Percentiles rank a stretch among this genome's conserved stretches.
These are phyloP conservation scores for Musa schizocarpa DNA, from an alignment of 176 grass and related monocot genomes.

Conservation along the genomic window DNA sequence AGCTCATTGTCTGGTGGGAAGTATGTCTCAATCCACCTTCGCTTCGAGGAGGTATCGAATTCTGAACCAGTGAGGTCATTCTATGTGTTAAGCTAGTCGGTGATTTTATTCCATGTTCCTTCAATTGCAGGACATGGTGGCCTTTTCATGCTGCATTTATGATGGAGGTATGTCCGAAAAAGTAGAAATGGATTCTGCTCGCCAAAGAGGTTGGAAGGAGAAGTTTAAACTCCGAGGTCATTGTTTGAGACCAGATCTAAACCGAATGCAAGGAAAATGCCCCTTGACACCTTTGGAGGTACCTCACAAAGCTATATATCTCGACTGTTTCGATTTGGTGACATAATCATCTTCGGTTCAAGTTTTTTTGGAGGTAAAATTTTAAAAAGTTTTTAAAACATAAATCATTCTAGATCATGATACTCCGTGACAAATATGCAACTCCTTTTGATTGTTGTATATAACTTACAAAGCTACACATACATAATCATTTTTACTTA, in stretches of 20 bases:
- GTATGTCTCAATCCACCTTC: slow-evolving; percentile 15
- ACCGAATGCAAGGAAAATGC: slow-evolving; percentile 17
- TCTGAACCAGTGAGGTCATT: neutral
- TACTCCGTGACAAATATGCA: no score
- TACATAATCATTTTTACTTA: no score
- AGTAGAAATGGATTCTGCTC: slow-evolving; percentile 20
- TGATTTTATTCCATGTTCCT: neutral
- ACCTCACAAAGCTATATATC: no score
- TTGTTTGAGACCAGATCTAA: slow-evolving; percentile 8
- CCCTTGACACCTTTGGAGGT: slow-evolving; percentile 22
- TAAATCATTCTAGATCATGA: no score
- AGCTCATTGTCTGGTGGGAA: slow-evolving; percentile 14
- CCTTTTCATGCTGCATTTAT: slow-evolving; percentile 19
- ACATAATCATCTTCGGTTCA: no score
- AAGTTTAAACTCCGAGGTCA: slow-evolving; percentile 4
- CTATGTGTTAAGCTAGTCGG: neutral
- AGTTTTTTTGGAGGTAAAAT: no score
- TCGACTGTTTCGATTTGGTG: no score
- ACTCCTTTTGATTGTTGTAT: no score
- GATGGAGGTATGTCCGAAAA: slow-evolving; percentile 11
- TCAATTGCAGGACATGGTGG: slow-evolving; percentile 14
- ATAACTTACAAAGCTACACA: no score
- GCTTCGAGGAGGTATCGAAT: slow-evolving; percentile 12
- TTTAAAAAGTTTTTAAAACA: no score
- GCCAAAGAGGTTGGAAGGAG: slow-evolving; percentile 15